Evolutionary conservation across 768 basidiomycete genomes (phyloP), one percentile per base, ranked within the genome.

Genomic region (Hypholoma fasciculare): DNA sequence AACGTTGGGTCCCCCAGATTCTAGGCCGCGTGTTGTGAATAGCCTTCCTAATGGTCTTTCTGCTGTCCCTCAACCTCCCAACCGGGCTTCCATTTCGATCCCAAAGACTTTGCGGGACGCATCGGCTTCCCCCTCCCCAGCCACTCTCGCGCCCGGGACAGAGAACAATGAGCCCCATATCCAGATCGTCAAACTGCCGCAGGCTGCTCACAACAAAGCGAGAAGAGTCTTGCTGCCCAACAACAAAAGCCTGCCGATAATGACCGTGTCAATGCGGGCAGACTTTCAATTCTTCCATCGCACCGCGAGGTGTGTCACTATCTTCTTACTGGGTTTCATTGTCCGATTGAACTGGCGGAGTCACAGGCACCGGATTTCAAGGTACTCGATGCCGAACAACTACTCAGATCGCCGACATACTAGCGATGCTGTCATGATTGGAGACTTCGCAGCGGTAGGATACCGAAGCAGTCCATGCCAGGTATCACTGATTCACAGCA

Each of bases 241-340:
- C n/a, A 52, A 58, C 14, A n/a, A 4, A n/a, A 52, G 61, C 13
- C 68, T 76, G 44, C 77, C 78, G 11, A 60, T 79, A 48, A 69
- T 73, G 46, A 76, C 78, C 34, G 67, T 82, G 54, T 78, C 78
- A 26, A 81, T 81, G 81, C 67, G 76, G 42, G 74, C 72, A 36
- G 77, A 81, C 54, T 65, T 73, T n/a, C 76, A 82, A 50, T 79
- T 79, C 60, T 74, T 79, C 57, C 57, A 76, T 52, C 67, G 68
- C 42, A 63, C 58, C 34, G 62, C 68, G 59, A 70, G 71, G 73
- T 69, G 44, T 51, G 39, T 20, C 17, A 26, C 30, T 44, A 14
- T 16, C 8, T 50, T 50, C 9, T 42, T 12, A 7, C n/a, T 17
- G 27, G 23, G 36, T 43, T 30, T 34, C 9, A 34, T 34, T 30